phyloP scores from a whole-genome alignment of 805 yeast genomes.

The Wickerhamomyces bisporus region DNA sequence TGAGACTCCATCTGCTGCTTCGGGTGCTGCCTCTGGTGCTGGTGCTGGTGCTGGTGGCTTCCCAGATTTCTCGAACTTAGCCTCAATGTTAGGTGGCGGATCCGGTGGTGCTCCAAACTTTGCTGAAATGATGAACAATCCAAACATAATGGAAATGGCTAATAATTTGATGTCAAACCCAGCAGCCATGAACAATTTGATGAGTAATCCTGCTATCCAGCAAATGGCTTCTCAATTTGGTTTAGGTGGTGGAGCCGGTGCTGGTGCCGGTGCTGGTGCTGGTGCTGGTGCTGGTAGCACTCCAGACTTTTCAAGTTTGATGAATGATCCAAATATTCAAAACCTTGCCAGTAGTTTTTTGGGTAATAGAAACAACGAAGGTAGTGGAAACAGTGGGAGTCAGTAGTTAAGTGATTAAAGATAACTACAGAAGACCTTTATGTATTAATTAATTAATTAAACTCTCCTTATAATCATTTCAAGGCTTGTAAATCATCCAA shows the following conservation, averaged over 20 bases:
- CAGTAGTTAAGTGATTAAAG: no score
- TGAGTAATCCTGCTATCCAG: constrained; percentile 75
- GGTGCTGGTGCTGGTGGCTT: constrained; percentile 42
- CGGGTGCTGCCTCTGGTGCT: constrained; percentile 19
- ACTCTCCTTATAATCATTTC: no score
- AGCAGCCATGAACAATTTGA: constrained; percentile 60
- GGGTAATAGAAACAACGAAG: constrained; percentile 22
- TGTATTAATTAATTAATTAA: no score
- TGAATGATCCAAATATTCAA: constrained; percentile 77
- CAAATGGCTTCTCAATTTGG: constrained; percentile 81
- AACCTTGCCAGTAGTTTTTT: constrained; percentile 68
- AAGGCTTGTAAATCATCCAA: constrained; percentile 15
- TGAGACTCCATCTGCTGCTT: constrained; percentile 24
- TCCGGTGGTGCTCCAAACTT: constrained; percentile 72
- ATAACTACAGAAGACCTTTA: no score
- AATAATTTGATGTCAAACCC: constrained; percentile 87
- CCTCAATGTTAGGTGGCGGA: constrained; percentile 59
- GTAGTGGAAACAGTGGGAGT: not conserved
- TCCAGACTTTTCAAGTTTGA: constrained; percentile 62
- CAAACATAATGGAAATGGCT: constrained; percentile 88
- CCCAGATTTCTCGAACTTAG: constrained; percentile 52
- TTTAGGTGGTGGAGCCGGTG: constrained; percentile 49
- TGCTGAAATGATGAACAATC: constrained; percentile 73
- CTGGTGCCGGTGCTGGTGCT: constrained; percentile 14
- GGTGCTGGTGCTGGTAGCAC: constrained; percentile 21